phyloP scores from a whole-genome alignment of 169 alveolate species.

The Theileria luwenshuni region DNA sequence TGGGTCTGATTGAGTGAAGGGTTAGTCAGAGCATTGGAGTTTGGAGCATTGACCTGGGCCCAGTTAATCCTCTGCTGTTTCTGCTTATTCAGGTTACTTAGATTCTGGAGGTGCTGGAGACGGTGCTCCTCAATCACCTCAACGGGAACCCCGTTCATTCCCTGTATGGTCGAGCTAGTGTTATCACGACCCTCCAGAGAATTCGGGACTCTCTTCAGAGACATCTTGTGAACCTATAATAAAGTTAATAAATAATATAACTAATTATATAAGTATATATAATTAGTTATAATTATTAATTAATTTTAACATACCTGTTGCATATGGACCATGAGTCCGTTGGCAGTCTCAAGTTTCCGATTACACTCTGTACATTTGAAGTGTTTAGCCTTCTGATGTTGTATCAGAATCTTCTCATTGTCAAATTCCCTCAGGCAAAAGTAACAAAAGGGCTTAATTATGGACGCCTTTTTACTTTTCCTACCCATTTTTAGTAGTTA shows the following conservation, averaged over 20 bases:
- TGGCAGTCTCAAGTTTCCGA: slow-evolving; percentile 94
- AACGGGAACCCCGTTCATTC: slow-evolving; percentile 97
- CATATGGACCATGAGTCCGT: slow-evolving; percentile 87
- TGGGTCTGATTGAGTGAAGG: background rate
- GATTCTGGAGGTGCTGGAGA: slow-evolving; percentile 66
- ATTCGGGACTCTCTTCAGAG: slow-evolving; percentile 90
- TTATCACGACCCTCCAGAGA: slow-evolving; percentile 95
- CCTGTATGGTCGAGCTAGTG: slow-evolving; percentile 91
- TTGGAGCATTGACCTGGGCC: slow-evolving; percentile 73
- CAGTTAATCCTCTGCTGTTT: slow-evolving; percentile 82
- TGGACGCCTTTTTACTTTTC: slow-evolving; percentile 89
- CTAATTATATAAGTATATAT: background rate
- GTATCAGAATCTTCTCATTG: slow-evolving; percentile 93
- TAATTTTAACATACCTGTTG: slow-evolving; percentile 73
- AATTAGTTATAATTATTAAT: background rate
- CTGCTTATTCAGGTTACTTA: slow-evolving; percentile 73
- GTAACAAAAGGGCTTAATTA: slow-evolving; percentile 95
- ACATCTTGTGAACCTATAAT: slow-evolving; percentile 92
- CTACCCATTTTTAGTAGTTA: slow-evolving; percentile 92
- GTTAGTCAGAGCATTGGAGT: background rate
- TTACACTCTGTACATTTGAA: slow-evolving; percentile 93
- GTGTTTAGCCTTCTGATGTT: slow-evolving; percentile 97
- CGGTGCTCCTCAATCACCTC: slow-evolving; percentile 84
- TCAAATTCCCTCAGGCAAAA: slow-evolving; percentile 97
- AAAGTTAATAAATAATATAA: too few species aligned